These are phyloP conservation scores for Nephelium lappaceum DNA, from an alignment of 345 rosid species.

Conservation along the genomic window DNA sequence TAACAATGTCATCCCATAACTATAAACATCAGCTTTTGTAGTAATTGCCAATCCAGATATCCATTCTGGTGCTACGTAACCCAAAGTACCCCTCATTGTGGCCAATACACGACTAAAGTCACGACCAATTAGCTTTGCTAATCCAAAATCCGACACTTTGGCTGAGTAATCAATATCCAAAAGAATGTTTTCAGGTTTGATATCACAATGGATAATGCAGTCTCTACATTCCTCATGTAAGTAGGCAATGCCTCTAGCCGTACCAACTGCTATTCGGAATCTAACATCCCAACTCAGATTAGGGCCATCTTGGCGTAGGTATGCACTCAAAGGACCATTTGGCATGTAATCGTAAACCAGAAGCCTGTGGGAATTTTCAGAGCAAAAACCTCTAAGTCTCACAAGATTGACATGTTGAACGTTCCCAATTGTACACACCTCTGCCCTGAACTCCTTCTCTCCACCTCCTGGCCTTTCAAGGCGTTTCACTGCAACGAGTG, in stretches of 20 bases:
- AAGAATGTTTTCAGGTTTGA: conserved; percentile 67
- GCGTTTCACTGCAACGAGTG: conserved; percentile 64
- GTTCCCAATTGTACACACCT: conserved; percentile 72
- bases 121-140: conserved; percentile 64
- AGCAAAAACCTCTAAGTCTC: conserved; percentile 70
- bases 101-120: conserved; percentile 63
- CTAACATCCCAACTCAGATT: conserved; percentile 45
- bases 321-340: conserved; percentile 59
- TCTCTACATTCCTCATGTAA: conserved; percentile 70
- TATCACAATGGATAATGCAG: conserved; percentile 64
- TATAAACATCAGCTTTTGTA: conserved; percentile 70
- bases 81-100: conserved; percentile 69
- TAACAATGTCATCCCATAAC: conserved; percentile 69
- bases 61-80: conserved; percentile 75
- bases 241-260: conserved; percentile 65
- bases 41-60: conserved; percentile 63
- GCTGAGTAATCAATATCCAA: conserved; percentile 49
- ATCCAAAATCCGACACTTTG: conserved; percentile 62
- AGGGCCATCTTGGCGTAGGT: conserved; percentile 42
- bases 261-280: conserved; percentile 51
- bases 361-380: conserved; percentile 61
- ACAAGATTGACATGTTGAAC: conserved; percentile 76
- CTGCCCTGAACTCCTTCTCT: conserved; percentile 63
- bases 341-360: conserved; percentile 71
- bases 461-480: conserved; percentile 63